A percentile compares a stretch with the other conserved stretches of the same genome.
phyloP scores from a whole-genome alignment of 164 flowering plant genomes.

The Macadamia tetraphylla region DNA sequence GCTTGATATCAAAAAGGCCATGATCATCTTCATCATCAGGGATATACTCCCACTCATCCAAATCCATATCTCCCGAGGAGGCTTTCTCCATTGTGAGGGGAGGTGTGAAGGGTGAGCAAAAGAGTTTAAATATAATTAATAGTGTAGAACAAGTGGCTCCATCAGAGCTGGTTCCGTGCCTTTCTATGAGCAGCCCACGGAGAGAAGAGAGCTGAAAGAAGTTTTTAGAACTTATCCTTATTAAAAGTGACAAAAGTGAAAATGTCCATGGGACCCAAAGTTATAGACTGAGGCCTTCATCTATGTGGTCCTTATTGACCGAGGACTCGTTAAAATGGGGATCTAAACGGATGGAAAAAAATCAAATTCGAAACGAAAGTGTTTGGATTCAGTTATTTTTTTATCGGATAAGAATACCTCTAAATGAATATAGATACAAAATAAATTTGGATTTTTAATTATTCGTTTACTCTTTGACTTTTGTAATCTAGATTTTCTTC shows the following conservation, averaged over 20 bases:
- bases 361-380: too few species aligned
- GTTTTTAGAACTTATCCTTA: constrained; percentile 25
- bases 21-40: constrained; percentile 15
- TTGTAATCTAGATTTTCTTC: neutral
- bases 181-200: constrained; percentile 11
- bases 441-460: constrained; percentile 1
- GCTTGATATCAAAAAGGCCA: constrained; percentile 25
- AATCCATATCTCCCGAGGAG: constrained; percentile 30
- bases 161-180: constrained; percentile 13
- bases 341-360: too few species aligned
- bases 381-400: too few species aligned
- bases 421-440: too few species aligned
- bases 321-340: too few species aligned
- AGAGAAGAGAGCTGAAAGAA: constrained; percentile 9
- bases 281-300: constrained; percentile 1
- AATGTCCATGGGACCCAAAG: constrained; percentile 25
- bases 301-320: too few species aligned
- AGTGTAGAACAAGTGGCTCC: constrained; percentile 22
- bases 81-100: constrained; percentile 10
- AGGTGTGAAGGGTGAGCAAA: neutral
- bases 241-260: constrained; percentile 25
- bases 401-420: too few species aligned
- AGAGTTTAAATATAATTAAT: neutral
- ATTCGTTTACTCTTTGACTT: neutral
- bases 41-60: constrained; percentile 50